Percentiles rank a stretch among this genome's conserved stretches.
Evolutionary conservation across 331 rosid genomes (phyloP).

Genomic region (Acacia concinna): DNA sequence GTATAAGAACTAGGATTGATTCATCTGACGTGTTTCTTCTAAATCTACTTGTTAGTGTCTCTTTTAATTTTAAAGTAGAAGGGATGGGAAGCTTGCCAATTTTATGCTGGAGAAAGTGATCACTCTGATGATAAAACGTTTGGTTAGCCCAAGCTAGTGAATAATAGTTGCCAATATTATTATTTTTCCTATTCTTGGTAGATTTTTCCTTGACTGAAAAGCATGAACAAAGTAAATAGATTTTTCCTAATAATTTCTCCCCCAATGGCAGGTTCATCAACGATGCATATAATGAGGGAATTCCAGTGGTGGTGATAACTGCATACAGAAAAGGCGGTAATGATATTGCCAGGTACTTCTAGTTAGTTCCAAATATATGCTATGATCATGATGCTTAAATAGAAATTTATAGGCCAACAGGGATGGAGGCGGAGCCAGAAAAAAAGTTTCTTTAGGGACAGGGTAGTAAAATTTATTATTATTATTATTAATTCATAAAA

Average conservation of each 20-base stretch:
- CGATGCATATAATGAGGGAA: slow-evolving; percentile 61
- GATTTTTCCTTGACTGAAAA: not conserved
- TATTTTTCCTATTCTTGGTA: not conserved
- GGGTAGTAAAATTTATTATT: not conserved
- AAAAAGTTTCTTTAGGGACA: not conserved
- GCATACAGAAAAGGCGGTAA: slow-evolving; percentile 75
- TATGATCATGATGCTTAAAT: slow-evolving; percentile 12
- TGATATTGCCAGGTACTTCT: slow-evolving; percentile 58
- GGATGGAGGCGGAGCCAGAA: not conserved
- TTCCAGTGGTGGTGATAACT: slow-evolving; percentile 72
- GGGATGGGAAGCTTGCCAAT: not conserved
- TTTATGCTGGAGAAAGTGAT: not conserved
- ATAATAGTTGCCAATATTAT: not conserved
- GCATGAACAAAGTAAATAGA: slow-evolving; percentile 12
- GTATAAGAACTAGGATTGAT: not conserved
- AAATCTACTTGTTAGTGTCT: not conserved
- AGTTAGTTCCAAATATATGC: slow-evolving; percentile 27
- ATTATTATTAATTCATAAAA: not conserved
- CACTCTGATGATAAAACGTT: not conserved
- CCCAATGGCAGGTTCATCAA: slow-evolving; percentile 74
- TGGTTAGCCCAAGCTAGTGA: not conserved
- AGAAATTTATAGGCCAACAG: not conserved
- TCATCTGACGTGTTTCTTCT: not conserved
- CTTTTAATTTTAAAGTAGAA: not conserved
- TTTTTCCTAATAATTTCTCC: too few species aligned